Evolutionary conservation across 768 basidiomycete genomes (phyloP).

Genomic region (Antrodiella citrinella): DNA sequence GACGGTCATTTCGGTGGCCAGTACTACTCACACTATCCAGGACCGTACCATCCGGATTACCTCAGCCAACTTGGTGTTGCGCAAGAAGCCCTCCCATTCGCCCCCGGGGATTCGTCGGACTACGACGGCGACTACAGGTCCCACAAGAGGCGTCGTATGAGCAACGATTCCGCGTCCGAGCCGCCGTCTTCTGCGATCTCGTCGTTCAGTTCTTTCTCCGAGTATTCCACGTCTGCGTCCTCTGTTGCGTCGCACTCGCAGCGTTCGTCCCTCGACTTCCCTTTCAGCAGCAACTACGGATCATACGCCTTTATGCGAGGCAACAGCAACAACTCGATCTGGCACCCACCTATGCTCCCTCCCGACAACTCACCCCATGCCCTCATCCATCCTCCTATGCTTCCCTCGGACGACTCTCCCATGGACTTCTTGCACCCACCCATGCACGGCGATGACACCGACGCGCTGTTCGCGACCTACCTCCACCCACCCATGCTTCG

Average conservation of each 20-base stretch:
- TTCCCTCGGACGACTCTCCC: slow-evolving; percentile 51
- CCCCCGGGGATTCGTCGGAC: slow-evolving; percentile 34
- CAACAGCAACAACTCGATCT: slow-evolving; percentile 50
- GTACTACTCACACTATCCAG: slow-evolving; percentile 45
- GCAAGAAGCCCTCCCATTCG: slow-evolving; percentile 46
- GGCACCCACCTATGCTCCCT: slow-evolving; percentile 73
- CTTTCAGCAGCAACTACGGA: slow-evolving; percentile 38
- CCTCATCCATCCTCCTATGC: slow-evolving; percentile 64
- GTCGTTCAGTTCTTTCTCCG: slow-evolving; percentile 53
- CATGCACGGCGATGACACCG: slow-evolving; percentile 50
- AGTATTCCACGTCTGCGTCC: slow-evolving; percentile 48
- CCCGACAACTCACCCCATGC: slow-evolving; percentile 45
- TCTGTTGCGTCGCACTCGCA: slow-evolving; percentile 52
- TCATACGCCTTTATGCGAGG: neutral
- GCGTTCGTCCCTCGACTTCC: slow-evolving; percentile 55
- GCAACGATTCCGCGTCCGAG: slow-evolving; percentile 41
- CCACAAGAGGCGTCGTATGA: slow-evolving; percentile 68
- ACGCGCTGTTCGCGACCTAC: slow-evolving; percentile 45
- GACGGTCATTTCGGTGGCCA: slow-evolving; percentile 14
- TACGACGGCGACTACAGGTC: slow-evolving; percentile 30
- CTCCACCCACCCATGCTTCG: slow-evolving; percentile 50
- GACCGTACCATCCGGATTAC: slow-evolving; percentile 71
- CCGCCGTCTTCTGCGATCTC: slow-evolving; percentile 50
- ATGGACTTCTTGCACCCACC: slow-evolving; percentile 71
- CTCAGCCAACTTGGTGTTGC: slow-evolving; percentile 41